Base-by-base conservation (phyloP, 2,329 filamentous ascomycete species). In the Cryphonectria nitschkei region DNA sequence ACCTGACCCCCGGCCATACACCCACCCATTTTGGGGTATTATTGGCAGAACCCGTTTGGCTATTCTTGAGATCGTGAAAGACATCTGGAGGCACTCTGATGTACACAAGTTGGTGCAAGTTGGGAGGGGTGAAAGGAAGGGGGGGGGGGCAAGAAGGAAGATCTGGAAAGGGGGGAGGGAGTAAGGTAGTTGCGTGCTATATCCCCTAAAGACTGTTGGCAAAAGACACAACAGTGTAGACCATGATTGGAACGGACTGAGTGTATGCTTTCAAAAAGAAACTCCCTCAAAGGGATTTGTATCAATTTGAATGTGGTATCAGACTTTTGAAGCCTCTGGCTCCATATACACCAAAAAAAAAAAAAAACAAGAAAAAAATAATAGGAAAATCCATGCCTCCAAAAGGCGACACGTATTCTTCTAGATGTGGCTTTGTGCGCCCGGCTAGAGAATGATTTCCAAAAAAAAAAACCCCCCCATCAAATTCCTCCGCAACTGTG, bases 241-340 rank as follows among this genome's bases (percentile, higher is more conserved):
- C n/a, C 1, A 50, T n/a, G 22, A 7, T 19, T 56, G 26, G 9
- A 26, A 54, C 3, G 13, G 14, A 29, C 5, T 16, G 26, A 32
- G 16, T n/a, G 8, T 1, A 2, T 52, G 46, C 6, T 52, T 52
- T 65, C 19, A n/a, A n/a, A 11, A 56, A 56, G 41, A 65, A 26
- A 16, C 32, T 22, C 64, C 46, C 26, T 29, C 34, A 19, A 52
- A 26, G 43, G 43, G 41, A 37, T 37, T 37, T 22, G 37, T 39
- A n/a, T 54, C 32, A 13, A 65, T 37, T 65, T 56, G 46, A 65
- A 65, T 56, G 29, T 65, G 64, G 64, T 65, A 65, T 65, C 64
- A 54, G 64, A 65, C 26, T 65, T 37, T 54, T 22, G 43, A 52
- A 37, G 43, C 43, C 29, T 65, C 64, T 22, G 56, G 64, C 64